These are phyloP conservation scores for Curvularia verruculosa DNA, from an alignment of 2,329 filamentous ascomycete species.

Conservation along the genomic window DNA sequence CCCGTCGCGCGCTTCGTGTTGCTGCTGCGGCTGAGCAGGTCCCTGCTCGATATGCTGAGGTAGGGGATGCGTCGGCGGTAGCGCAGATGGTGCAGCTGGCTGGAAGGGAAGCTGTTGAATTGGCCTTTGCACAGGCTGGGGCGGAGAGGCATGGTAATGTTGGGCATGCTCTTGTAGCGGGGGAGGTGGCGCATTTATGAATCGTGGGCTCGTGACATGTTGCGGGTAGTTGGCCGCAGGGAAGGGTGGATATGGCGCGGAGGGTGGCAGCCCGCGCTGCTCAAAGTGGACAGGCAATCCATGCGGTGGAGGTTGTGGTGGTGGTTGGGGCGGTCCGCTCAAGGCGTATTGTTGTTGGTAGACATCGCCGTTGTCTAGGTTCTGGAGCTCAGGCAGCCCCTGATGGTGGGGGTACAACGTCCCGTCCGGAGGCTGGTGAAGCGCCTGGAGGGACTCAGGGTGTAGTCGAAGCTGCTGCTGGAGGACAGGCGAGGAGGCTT, in stretches of 20 bases:
- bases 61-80: constrained; percentile 17
- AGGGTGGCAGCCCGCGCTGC: constrained; percentile 36
- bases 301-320: constrained; percentile 26
- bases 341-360: constrained; percentile 29
- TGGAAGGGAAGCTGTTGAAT: constrained; percentile 19
- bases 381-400: constrained; percentile 47
- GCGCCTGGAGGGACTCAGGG: constrained; percentile 33
- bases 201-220: constrained; percentile 34
- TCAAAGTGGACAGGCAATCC: constrained; percentile 43
- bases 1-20: constrained; percentile 10
- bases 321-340: constrained; percentile 23
- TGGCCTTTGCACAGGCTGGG: constrained; percentile 21
- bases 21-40: constrained; percentile 8
- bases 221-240: constrained; percentile 31
- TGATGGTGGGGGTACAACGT: constrained; percentile 29
- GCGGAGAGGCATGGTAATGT: constrained; percentile 24
- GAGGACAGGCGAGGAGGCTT: constrained; percentile 26
- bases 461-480: constrained; percentile 34
- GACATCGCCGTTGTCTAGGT: constrained; percentile 46
- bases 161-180: constrained; percentile 23
- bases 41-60: constrained; percentile 3
- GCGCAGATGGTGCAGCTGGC: constrained; percentile 17
- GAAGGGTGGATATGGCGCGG: constrained; percentile 32
- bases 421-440: constrained; percentile 39
- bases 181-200: constrained; percentile 27